Conservation (phyloP, 2,329 filamentous ascomycete genomes). For the Phoma herbarum region DNA sequence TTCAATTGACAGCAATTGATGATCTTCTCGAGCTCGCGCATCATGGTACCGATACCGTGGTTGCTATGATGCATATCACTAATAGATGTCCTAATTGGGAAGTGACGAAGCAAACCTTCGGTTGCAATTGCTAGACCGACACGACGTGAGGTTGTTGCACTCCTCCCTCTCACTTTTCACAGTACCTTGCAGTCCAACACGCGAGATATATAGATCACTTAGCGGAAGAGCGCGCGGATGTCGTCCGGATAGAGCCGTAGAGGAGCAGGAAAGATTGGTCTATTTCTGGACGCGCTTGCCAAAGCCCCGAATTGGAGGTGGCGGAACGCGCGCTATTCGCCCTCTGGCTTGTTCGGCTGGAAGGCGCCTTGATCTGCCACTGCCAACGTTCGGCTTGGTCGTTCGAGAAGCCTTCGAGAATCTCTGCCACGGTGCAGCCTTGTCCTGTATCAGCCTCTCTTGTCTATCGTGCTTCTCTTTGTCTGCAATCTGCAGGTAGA, state of each 20-base stretch:
- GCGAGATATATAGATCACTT: background rate
- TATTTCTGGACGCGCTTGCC: conserved; percentile 14
- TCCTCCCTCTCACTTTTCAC: background rate
- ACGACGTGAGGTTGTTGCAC: background rate
- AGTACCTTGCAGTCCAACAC: background rate
- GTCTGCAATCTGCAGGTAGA: conserved; percentile 10
- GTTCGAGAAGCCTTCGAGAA: conserved; percentile 29
- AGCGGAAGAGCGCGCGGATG: background rate
- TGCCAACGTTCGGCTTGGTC: conserved; percentile 26
- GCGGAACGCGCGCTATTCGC: conserved; percentile 18
- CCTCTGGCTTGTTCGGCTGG: conserved; percentile 9
- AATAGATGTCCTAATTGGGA: conserved; percentile 11
- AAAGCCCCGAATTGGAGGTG: conserved; percentile 9
- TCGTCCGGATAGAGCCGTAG: conserved; percentile 12
- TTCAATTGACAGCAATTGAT: background rate
- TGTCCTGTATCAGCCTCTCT: conserved; percentile 4
- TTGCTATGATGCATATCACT: conserved; percentile 9
- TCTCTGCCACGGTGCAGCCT: conserved; percentile 10
- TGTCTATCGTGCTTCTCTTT: conserved; percentile 5
- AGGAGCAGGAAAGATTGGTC: conserved; percentile 2
- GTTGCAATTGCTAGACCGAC: conserved; percentile 13
- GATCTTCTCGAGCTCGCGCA: conserved; percentile 7
- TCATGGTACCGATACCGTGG: conserved; percentile 1
- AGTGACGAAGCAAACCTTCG: conserved; percentile 19
- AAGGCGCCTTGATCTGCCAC: conserved; percentile 18